Percentiles rank a stretch among this genome's conserved stretches.
Evolutionary conservation across 2,329 filamentous ascomycete species (phyloP).

Genomic region (Sclerotinia glacialis): DNA sequence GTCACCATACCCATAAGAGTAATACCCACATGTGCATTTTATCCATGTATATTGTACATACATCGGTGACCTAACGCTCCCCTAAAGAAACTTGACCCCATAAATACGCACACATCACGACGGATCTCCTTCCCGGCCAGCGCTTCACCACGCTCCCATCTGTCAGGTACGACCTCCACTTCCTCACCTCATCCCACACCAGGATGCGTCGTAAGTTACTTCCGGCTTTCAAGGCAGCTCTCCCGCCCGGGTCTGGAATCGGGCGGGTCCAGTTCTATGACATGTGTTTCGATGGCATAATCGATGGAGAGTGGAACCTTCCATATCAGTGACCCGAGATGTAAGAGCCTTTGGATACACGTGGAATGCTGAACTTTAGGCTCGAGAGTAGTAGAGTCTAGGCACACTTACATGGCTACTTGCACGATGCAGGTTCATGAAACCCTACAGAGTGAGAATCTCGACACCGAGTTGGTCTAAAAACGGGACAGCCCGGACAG

Average conservation of each 20-base stretch:
- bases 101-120: conserved; percentile 13
- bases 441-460: neutral
- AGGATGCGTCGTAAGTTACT: neutral
- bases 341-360: conserved; percentile 8
- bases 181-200: conserved; percentile 1
- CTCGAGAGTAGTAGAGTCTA: neutral
- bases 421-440: neutral
- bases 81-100: conserved; percentile 1
- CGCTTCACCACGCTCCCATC: conserved; percentile 11
- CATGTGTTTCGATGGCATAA: conserved; percentile 5
- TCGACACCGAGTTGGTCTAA: conserved; percentile 7
- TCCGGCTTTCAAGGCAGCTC: conserved; percentile 1
- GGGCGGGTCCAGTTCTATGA: conserved; percentile 11
- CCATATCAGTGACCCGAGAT: too few species aligned
- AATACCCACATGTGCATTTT: neutral
- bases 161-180: conserved; percentile 18
- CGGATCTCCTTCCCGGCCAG: conserved; percentile 15
- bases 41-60: neutral
- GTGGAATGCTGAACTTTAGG: conserved; percentile 3
- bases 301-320: neutral
- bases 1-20: conserved; percentile 8
- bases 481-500: conserved; percentile 2
- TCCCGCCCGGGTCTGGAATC: conserved; percentile 9
- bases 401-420: neutral
- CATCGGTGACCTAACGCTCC: conserved; percentile 9